These are phyloP conservation scores for Coniella vitis DNA, from an alignment of 2,329 filamentous ascomycete species.

Conservation along the genomic window DNA sequence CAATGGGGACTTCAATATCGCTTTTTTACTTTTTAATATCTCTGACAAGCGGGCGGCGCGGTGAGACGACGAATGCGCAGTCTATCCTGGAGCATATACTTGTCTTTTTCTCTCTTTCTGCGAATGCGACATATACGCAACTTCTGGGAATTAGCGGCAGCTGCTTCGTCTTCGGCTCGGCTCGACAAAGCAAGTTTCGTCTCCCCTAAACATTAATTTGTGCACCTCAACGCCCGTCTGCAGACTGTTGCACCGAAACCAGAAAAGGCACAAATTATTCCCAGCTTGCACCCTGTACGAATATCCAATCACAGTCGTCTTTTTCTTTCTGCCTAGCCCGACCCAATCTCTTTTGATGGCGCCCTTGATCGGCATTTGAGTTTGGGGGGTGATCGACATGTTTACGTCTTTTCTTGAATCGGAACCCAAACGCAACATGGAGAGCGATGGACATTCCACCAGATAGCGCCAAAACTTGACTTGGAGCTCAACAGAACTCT, in stretches of 20 bases:
- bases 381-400: conserved; percentile 13
- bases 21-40: conserved; percentile 7
- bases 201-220: not conserved
- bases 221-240: conserved; percentile 6
- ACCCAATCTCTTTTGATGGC: conserved; percentile 4
- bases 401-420: not conserved
- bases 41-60: conserved; percentile 5
- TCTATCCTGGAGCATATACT: conserved; percentile 8
- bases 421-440: conserved; percentile 4
- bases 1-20: conserved; percentile 4
- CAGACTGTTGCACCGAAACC: not conserved
- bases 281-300: conserved; percentile 17
- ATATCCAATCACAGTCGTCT: conserved; percentile 10
- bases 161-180: conserved; percentile 4
- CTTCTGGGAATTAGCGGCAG: conserved; percentile 8
- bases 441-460: conserved; percentile 15
- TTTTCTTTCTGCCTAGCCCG: conserved; percentile 9
- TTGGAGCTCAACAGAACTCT: conserved; percentile 18
- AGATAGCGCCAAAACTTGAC: conserved; percentile 18
- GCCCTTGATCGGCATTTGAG: conserved; percentile 11
- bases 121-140: conserved; percentile 14
- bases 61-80: conserved; percentile 11
- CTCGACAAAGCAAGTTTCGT: conserved; percentile 7
- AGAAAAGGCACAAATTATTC: conserved; percentile 12
- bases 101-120: conserved; percentile 6